Evolutionary conservation across 2,329 filamentous ascomycete genomes (phyloP), one percentile per base, ranked within the genome.

Genomic region (Gnomoniopsis smithogilvyi): DNA sequence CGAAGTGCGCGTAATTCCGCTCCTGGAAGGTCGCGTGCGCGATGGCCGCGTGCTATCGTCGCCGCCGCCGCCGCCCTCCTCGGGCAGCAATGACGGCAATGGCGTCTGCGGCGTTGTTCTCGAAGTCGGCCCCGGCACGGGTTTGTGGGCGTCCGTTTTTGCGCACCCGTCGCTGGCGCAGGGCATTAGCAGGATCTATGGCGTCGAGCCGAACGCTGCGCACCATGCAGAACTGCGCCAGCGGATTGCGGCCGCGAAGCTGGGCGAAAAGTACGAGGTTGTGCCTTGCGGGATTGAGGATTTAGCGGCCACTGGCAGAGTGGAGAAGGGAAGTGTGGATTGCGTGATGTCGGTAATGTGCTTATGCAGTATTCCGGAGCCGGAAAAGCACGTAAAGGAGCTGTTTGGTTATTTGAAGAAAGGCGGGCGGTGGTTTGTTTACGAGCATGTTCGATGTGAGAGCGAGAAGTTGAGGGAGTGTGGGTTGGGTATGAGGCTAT

Each of bases 331-430:
- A 21, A 81, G 76, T 52, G 76, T 85, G 19, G 83, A 86, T 64
- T 82, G 80, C 68, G 81, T 88, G 58, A 81, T 88, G 50, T 81
- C 82, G 2, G 72, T 88, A 26, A 73, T 87, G 56, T 86, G 84
- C 56, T 74, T 88, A 34, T 89, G 85, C 74, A 83, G 81, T 64
- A 86, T 88, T 53, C 86, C 86, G 0, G 79, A 84, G 3, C 84
- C 83, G 3, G 73, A 82, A 65, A 71, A 73, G 64, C 83, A 86
- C 60, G 78, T 85, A 61, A 71, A 70, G 58, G 77, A 80, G 62
- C 69, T 88, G 33, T 87, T 86, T 68, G 71, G 74, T 34, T 79
- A 81, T 54, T 74, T 88, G 60, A 86, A 84, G 71, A 80, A 81
- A 6, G 85, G 85, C 6, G 85, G 85, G 0, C 73, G 80, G 41